phyloP scores from a whole-genome alignment of 2,329 filamentous ascomycete species.

The Aureobasidium sp. region DNA sequence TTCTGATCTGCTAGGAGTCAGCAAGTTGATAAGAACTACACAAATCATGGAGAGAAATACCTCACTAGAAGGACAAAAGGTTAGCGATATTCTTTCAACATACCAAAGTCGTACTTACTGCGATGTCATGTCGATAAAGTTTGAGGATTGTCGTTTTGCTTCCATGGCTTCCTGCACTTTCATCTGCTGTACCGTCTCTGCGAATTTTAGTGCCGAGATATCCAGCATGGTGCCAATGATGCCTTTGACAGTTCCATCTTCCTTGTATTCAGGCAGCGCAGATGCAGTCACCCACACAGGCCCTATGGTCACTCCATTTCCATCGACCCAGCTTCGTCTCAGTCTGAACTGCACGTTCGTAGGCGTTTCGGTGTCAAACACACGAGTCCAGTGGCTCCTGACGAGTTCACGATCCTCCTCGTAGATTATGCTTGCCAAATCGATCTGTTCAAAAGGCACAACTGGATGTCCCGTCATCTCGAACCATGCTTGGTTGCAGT shows the following conservation, averaged over 20 bases:
- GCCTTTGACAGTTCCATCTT: conserved; percentile 31
- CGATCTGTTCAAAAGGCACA: conserved; percentile 34
- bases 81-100: not conserved
- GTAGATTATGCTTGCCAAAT: conserved; percentile 37
- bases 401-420: conserved; percentile 30
- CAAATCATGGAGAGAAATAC: not conserved
- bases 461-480: conserved; percentile 40
- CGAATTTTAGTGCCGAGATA: conserved; percentile 41
- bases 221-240: conserved; percentile 40
- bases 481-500: conserved; percentile 42
- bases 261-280: conserved; percentile 21
- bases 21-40: not conserved
- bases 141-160: conserved; percentile 18
- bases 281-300: conserved; percentile 19
- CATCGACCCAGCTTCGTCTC: conserved; percentile 24
- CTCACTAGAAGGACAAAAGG: not conserved
- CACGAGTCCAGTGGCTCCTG: conserved; percentile 34
- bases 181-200: conserved; percentile 35
- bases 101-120: not conserved
- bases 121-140: conserved; percentile 12
- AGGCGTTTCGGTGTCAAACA: conserved; percentile 31
- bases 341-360: conserved; percentile 38
- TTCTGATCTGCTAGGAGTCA: conserved; percentile 14
- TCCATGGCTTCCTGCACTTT: conserved; percentile 24
- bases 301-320: conserved; percentile 18